These are phyloP conservation scores for Paramecium octaurelia DNA, from an alignment of 73 alveolate genomes.

Conservation along the genomic window DNA sequence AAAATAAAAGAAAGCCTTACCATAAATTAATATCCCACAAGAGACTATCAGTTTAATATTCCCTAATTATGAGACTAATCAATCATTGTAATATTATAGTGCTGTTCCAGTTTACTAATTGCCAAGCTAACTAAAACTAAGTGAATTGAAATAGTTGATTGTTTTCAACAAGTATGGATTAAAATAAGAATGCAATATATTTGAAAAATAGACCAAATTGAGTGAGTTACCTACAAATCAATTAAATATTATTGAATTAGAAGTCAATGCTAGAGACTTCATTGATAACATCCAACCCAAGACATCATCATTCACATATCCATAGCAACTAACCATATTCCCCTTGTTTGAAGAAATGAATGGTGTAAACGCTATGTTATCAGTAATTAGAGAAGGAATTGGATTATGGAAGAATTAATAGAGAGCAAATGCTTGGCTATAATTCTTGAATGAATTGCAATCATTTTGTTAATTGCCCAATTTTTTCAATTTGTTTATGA, in stretches of 20 bases:
- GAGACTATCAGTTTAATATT: not conserved
- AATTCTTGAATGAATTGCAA: slow-evolving; percentile 70
- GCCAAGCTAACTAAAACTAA: not conserved
- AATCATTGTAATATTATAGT: not conserved
- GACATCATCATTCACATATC: not conserved
- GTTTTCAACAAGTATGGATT: not conserved
- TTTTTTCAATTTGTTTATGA: slow-evolving; percentile 70
- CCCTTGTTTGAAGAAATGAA: slow-evolving; percentile 67
- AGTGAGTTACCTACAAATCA: not conserved
- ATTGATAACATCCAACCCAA: not conserved
- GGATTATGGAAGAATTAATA: slow-evolving; percentile 64
- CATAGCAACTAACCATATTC: slow-evolving; percentile 57
- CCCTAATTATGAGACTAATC: not conserved
- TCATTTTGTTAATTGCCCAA: slow-evolving; percentile 69
- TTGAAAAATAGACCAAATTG: not conserved
- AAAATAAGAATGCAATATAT: not conserved
- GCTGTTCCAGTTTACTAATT: not conserved
- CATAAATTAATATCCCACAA: not conserved
- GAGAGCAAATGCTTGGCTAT: slow-evolving; percentile 69
- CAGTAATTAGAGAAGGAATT: slow-evolving; percentile 63
- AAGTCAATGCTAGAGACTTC: not conserved
- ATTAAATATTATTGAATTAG: not conserved
- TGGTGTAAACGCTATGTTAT: slow-evolving; percentile 70
- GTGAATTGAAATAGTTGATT: not conserved
- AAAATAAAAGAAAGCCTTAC: not conserved